Percentiles rank a stretch among this genome's conserved stretches.
Evolutionary conservation across 177 flowering plant genomes (phyloP).

Genomic region (Telopea speciosissima): DNA sequence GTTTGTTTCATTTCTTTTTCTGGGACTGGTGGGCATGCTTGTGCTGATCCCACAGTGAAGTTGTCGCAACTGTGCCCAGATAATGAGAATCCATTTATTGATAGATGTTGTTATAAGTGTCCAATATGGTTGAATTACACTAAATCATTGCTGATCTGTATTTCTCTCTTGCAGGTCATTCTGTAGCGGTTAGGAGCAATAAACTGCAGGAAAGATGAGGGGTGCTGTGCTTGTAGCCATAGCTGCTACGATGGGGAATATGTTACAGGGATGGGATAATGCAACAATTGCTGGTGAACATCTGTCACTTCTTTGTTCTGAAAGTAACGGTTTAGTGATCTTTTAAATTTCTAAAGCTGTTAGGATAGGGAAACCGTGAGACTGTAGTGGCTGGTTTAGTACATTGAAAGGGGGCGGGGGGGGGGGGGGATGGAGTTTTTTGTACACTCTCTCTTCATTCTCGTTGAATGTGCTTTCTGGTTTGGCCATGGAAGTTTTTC

Average conservation of each 20-base stretch:
- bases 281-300: conserved; percentile 73
- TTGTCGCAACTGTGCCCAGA: not conserved
- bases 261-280: conserved; percentile 84
- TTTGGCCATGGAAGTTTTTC: not conserved
- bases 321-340: not conserved
- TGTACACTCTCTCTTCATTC: not conserved
- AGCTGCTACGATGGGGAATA: conserved; percentile 66
- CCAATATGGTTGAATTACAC: not conserved
- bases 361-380: not conserved
- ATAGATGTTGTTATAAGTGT: not conserved
- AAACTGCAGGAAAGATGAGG: conserved; percentile 34
- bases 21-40: not conserved
- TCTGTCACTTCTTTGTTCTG: not conserved
- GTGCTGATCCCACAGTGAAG: not conserved
- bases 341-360: too few species aligned
- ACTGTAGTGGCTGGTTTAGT: not conserved
- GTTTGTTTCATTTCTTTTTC: not conserved
- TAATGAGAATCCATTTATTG: not conserved
- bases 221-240: conserved; percentile 69
- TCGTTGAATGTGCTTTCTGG: not conserved
- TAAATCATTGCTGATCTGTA: conserved; percentile 4
- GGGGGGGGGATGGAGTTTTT: not conserved
- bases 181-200: not conserved
- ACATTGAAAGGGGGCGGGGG: not conserved
- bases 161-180: conserved; percentile 10